phyloP scores from a whole-genome alignment of 345 rosid genomes.

The Brassica nigra region DNA sequence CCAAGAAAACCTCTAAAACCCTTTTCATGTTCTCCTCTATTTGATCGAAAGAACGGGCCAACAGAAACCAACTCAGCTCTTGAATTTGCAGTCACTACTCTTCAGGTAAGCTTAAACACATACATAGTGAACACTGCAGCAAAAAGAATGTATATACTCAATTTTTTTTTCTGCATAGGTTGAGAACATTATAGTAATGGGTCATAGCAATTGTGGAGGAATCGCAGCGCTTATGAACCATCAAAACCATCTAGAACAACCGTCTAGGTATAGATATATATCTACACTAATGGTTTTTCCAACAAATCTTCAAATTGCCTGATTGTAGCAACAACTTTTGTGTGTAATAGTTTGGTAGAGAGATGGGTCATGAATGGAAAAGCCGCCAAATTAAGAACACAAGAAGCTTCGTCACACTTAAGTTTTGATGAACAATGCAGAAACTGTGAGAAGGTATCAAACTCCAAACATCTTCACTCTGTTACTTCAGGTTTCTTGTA shows the following conservation, averaged over 20 bases:
- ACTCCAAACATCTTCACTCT: not conserved
- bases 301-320: not conserved
- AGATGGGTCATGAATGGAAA: conserved; percentile 80
- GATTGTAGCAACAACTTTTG: not conserved
- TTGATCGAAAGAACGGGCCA: conserved; percentile 63
- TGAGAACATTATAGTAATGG: conserved; percentile 75
- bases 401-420: conserved; percentile 59
- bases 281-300: not conserved
- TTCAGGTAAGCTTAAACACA: conserved; percentile 52
- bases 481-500: not conserved
- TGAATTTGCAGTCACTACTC: conserved; percentile 81
- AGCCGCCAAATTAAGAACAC: conserved; percentile 69
- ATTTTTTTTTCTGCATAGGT: conserved; percentile 52
- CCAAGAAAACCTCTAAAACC: conserved; percentile 5
- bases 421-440: conserved; percentile 83
- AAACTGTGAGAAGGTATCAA: conserved; percentile 79
- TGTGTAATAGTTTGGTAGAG: conserved; percentile 61
- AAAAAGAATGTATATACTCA: not conserved
- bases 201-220: conserved; percentile 92
- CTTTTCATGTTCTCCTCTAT: not conserved
- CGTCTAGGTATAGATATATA: conserved; percentile 55
- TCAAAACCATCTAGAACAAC: conserved; percentile 54
- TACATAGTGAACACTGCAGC: not conserved
- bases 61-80: conserved; percentile 96
- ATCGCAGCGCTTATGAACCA: conserved; percentile 83